These are phyloP conservation scores for Tuber magnatum DNA, from an alignment of 495 filamentous ascomycete genomes.

Conservation along the genomic window DNA sequence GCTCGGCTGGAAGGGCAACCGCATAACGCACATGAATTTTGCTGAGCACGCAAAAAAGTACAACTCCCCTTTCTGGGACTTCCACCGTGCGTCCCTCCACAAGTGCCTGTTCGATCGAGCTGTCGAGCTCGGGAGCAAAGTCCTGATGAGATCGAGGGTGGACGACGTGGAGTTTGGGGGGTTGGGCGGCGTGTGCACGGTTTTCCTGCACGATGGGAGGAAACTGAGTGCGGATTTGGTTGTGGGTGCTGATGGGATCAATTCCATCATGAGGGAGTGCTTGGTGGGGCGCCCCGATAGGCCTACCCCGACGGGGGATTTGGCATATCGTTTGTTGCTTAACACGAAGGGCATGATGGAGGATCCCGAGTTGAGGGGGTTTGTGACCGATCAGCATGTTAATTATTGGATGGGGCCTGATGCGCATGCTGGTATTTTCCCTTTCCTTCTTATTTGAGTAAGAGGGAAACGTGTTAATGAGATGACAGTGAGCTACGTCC, in stretches of 20 bases:
- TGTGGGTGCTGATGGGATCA: constrained; percentile 56
- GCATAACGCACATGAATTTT: constrained; percentile 44
- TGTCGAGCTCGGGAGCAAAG: constrained; percentile 48
- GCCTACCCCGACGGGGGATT: constrained; percentile 57
- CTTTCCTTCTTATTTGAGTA: not conserved
- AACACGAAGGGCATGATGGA: constrained; percentile 51
- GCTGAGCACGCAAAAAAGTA: constrained; percentile 45
- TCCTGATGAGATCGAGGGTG: constrained; percentile 48
- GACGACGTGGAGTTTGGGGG: constrained; percentile 39
- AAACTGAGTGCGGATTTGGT: constrained; percentile 49
- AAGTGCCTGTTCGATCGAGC: constrained; percentile 50
- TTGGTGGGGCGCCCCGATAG: constrained; percentile 45
- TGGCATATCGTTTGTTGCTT: constrained; percentile 60
- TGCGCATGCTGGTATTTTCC: constrained; percentile 47
- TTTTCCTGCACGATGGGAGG: constrained; percentile 40
- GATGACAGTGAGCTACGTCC: constrained; percentile 52
- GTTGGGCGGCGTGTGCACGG: constrained; percentile 41
- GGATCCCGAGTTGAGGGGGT: constrained; percentile 47
- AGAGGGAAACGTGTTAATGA: not conserved
- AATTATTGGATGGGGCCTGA: constrained; percentile 63
- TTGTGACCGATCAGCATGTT: constrained; percentile 52
- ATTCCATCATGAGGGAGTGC: constrained; percentile 48
- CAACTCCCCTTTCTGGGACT: constrained; percentile 51
- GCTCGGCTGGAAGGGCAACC: constrained; percentile 45
- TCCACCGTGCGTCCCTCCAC: constrained; percentile 57